Conservation (phyloP, 176 grass and related monocot genomes). For the Dendrocalamus sinicus region DNA sequence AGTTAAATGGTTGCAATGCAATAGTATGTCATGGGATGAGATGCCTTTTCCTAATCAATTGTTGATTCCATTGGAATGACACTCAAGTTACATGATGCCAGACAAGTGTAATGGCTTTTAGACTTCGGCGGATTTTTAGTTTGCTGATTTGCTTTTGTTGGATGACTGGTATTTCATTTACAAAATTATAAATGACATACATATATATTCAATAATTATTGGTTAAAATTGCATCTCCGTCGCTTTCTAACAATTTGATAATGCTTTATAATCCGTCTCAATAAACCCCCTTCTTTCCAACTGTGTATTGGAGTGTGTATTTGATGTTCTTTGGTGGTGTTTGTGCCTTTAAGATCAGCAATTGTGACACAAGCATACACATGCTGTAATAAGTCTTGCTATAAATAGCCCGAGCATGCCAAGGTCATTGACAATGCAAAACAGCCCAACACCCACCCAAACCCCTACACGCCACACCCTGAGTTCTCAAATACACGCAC, state of each 20-base stretch:
- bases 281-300: not conserved
- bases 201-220: not conserved
- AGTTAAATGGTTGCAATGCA: constrained; percentile 32
- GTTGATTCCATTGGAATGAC: constrained; percentile 5
- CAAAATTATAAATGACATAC: not conserved
- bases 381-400: not conserved
- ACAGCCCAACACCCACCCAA: not conserved
- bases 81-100: constrained; percentile 2
- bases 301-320: constrained; percentile 9
- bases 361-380: not conserved
- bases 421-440: not conserved
- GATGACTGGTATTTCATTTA: constrained; percentile 1
- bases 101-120: not conserved
- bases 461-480: not conserved
- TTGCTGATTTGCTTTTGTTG: constrained; percentile 19
- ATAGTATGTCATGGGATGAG: not conserved
- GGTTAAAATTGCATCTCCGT: not conserved
- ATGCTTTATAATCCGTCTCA: not conserved
- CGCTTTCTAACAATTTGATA: not conserved
- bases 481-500: not conserved
- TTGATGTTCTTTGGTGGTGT: not conserved
- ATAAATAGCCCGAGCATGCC: not conserved
- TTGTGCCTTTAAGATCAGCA: not conserved
- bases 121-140: not conserved
- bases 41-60: not conserved